These are phyloP conservation scores for Phytopythium helicoides DNA, from an alignment of 352 stramenopile species.

Conservation along the genomic window DNA sequence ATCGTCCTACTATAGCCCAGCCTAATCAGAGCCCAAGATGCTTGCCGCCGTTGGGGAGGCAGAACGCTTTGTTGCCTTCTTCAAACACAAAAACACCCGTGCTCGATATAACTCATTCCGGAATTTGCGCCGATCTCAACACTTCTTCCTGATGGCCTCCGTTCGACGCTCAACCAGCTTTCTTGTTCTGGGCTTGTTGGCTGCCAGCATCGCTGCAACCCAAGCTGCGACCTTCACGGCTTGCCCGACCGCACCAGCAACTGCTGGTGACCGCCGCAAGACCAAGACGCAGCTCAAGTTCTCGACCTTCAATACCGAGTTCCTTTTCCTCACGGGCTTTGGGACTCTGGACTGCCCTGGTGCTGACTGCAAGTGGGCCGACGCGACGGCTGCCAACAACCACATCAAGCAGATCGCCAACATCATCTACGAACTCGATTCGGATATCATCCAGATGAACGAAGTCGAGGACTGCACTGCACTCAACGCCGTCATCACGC, in stretches of 20 bases:
- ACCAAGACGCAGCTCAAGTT: conserved; percentile 54
- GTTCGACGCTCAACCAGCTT: not conserved
- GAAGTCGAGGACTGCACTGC: conserved; percentile 60
- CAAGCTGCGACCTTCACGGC: conserved; percentile 35
- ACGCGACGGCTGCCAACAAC: conserved; percentile 27
- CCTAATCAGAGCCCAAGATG: too few species aligned
- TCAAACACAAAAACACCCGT: too few species aligned
- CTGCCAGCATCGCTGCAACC: conserved; percentile 11
- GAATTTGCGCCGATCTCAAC: not conserved
- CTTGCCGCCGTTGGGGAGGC: too few species aligned
- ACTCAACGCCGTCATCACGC: conserved; percentile 43
- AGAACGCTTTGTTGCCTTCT: too few species aligned
- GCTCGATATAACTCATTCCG: not conserved
- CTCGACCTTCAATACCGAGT: conserved; percentile 59
- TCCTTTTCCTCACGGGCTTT: conserved; percentile 48
- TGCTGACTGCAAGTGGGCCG: conserved; percentile 53
- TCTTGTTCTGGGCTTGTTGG: not conserved
- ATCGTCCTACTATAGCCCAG: too few species aligned
- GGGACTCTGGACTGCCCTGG: conserved; percentile 41
- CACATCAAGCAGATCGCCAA: conserved; percentile 57
- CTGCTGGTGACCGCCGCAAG: conserved; percentile 35
- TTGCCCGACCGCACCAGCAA: conserved; percentile 39
- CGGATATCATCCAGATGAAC: conserved; percentile 64
- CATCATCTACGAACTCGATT: conserved; percentile 43
- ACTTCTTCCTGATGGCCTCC: not conserved